A percentile compares a stretch with the other conserved stretches of the same genome.
Evolutionary conservation across 257 asterid genomes (phyloP).

Genomic region (Coffea eugenioides): DNA sequence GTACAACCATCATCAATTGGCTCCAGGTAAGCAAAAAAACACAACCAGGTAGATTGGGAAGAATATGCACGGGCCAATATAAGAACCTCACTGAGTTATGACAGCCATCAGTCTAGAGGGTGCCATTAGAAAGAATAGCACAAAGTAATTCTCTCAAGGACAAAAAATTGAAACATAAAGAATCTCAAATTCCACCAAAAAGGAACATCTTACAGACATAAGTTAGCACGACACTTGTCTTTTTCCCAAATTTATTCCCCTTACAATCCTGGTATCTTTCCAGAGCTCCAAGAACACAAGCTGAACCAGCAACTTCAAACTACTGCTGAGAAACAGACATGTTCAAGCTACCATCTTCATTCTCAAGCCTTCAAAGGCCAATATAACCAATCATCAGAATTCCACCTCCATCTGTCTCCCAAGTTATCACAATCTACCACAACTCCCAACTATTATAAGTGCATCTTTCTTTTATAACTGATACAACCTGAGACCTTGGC

Average conservation of each 20-base stretch:
- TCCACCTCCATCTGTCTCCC: background rate
- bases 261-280: background rate
- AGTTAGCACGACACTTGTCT: background rate
- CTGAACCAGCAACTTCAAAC: background rate
- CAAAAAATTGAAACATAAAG: background rate
- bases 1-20: background rate
- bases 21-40: background rate
- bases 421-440: background rate
- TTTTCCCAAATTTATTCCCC: too few species aligned
- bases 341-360: background rate
- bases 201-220: background rate
- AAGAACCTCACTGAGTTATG: background rate
- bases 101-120: background rate
- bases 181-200: background rate
- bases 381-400: background rate
- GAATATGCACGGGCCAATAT: background rate
- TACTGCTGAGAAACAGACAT: background rate
- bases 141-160: background rate
- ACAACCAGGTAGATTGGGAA: background rate
- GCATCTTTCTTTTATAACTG: background rate
- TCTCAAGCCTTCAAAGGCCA: background rate
- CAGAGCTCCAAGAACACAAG: background rate
- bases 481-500: background rate
- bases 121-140: constrained; percentile 4
- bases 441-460: background rate